Base-by-base conservation (phyloP, 768 basidiomycete genomes). In the Mycena rebaudengoi region DNA sequence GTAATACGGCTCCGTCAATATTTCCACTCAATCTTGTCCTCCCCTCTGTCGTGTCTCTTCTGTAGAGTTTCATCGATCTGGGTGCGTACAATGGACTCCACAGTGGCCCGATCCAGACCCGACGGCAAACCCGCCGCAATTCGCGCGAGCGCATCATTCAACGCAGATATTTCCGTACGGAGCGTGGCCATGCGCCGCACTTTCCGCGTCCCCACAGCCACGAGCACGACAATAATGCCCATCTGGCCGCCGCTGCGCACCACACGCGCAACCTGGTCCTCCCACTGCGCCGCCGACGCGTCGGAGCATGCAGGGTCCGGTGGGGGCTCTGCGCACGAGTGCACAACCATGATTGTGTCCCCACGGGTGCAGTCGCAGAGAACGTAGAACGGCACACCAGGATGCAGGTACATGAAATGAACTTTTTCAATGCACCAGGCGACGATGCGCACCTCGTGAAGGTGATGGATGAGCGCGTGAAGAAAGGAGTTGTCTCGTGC, bases 181-280 rank as follows among this genome's bases (percentile, higher is more conserved):
- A 41, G 40, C 40, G 40, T 20, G 40, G 40, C 40, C 40, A 41
- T 41, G 40, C 40, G 40, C n/a, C 40, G 40, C 40, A 41, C 10
- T 20, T 41, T 41, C 40, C 40, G 40, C 40, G 40, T 41, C n/a
- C 40, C 40, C 16, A 41, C 40, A 7, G 40, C 40, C 40, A 41
- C 40, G 8, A 41, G 40, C 40, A 41, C 40, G 40, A 41, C 40
- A 8, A n/a, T n/a, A 41, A 50, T 20, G 39, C 43, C 52, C 52
- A 54, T 54, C 28, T 40, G 52, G 12, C 52, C 52, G 28, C 52
- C 52, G 52, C 52, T 54, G 39, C 52, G 52, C 52, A 8, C 52
- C 52, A 30, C n/a, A 30, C 52, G 52, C 26, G 40, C 26, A 4
- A 54, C 52, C 40, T 54, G 52, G 40, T 54, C 52, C 40, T 29